Evolutionary conservation across 768 basidiomycete species (phyloP), one percentile per base, ranked within the genome.

Genomic region (Amanita exitialis): DNA sequence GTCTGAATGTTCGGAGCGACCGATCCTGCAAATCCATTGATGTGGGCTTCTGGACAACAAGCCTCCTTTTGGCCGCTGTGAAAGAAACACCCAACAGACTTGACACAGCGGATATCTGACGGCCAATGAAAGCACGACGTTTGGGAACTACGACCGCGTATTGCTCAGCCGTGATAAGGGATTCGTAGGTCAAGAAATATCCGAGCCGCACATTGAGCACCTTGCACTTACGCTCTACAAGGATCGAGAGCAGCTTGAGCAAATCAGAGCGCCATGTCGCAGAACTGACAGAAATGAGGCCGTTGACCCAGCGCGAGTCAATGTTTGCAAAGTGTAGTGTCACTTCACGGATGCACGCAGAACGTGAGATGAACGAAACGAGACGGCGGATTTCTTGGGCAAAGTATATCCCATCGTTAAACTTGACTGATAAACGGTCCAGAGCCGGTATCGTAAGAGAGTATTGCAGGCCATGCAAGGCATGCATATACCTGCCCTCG

Each of bases 241-340:
- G 44, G 1, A 53, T 52, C 6, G 54, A 47, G 9, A 62, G 45
- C 32, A 62, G 53, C 5, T 51, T 44, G 9, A 54, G 15, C 47
- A 62, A 54, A 27, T 36, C 48, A 5, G 54, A 52, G 32, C 59
- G 58, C 58, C 58, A 61, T 9, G 54, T 13, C 9, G 46, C 47
- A 5, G 54, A 49, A 10, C 37, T 56, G n/a, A 51, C 54, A 8
- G 56, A 50, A 2, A 54, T 53, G 23, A 58, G 53, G 0, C 60
- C 61, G 23, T 58, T 55, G 18, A 57, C 23, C 58, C 56, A 59
- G 18, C 61, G 59, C 12, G 58, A 56, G 39, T 59, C 59, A 35
- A 59, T 55, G 39, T 55, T 59, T 27, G 54, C 49, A 9, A 62
- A 47, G 37, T 61, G 44, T 8, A 61, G 46, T 8, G 53, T 53